These are phyloP conservation scores for Colletotrichum australisinense DNA, from an alignment of 2,329 filamentous ascomycete species.

Conservation along the genomic window DNA sequence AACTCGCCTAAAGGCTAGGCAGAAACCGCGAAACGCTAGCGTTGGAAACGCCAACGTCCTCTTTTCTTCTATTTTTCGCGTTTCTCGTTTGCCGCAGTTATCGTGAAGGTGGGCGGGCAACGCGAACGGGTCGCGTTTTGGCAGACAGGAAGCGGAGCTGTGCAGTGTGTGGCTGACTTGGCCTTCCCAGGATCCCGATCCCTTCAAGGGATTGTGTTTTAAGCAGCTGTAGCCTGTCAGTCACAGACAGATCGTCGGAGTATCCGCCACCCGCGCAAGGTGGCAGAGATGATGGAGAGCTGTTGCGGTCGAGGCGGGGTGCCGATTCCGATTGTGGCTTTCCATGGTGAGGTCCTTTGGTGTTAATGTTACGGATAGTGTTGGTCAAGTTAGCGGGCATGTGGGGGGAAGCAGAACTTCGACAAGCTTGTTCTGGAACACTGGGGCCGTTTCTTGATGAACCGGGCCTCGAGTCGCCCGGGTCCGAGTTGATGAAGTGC, in stretches of 20 bases:
- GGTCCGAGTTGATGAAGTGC: background rate
- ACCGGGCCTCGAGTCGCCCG: background rate
- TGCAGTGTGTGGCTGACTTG: background rate
- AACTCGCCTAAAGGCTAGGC: background rate
- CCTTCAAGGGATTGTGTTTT: background rate
- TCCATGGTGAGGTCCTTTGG: background rate
- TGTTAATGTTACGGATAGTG: background rate
- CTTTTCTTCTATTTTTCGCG: background rate
- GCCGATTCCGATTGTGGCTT: background rate
- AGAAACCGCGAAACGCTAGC: constrained; percentile 20
- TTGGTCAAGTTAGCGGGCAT: background rate
- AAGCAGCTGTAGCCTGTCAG: constrained; percentile 15
- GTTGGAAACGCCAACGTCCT: background rate
- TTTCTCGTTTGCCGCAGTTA: background rate
- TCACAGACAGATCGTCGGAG: constrained; percentile 3
- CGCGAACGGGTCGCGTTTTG: constrained; percentile 14
- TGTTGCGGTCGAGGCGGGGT: constrained; percentile 22
- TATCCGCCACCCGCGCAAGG: constrained; percentile 1
- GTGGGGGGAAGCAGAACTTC: background rate
- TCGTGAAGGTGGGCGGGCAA: background rate
- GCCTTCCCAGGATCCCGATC: no score
- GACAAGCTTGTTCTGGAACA: constrained; percentile 27
- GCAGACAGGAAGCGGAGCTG: background rate
- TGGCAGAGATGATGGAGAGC: constrained; percentile 15
- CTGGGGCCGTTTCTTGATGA: constrained; percentile 16